phyloP scores from a whole-genome alignment of 23 red algal genomes.

The Gracilariopsis chorda region DNA sequence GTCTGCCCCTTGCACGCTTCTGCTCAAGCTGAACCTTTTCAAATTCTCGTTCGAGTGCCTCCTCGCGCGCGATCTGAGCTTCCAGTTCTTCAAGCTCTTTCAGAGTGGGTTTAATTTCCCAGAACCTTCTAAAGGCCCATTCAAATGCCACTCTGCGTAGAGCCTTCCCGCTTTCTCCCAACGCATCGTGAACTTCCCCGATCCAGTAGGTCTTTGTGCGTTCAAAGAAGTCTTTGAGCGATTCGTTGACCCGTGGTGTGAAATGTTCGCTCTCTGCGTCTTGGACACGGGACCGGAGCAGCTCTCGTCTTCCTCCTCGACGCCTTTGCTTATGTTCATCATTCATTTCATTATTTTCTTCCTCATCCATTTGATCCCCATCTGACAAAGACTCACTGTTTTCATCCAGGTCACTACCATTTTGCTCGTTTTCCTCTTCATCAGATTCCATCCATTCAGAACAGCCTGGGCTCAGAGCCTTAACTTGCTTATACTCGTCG shows the following conservation, averaged over 20 bases:
- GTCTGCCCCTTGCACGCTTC: slow-evolving; percentile 25
- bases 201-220: slow-evolving; percentile 70
- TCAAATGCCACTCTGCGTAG: slow-evolving; percentile 69
- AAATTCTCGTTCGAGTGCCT: slow-evolving; percentile 44
- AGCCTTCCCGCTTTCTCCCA: slow-evolving; percentile 66
- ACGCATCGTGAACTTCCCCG: slow-evolving; percentile 69
- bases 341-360: slow-evolving; percentile 40
- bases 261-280: slow-evolving; percentile 32
- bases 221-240: slow-evolving; percentile 77
- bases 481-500: slow-evolving; percentile 54
- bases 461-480: slow-evolving; percentile 43
- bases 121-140: slow-evolving; percentile 71
- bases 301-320: slow-evolving; percentile 2
- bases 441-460: slow-evolving; percentile 77
- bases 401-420: not conserved
- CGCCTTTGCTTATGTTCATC: slow-evolving; percentile 34
- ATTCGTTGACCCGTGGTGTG: slow-evolving; percentile 54
- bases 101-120: slow-evolving; percentile 73
- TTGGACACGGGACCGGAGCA: slow-evolving; percentile 43
- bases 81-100: slow-evolving; percentile 78
- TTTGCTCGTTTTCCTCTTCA: slow-evolving; percentile 39
- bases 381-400: not conserved
- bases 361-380: slow-evolving; percentile 14
- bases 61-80: slow-evolving; percentile 42
- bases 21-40: slow-evolving; percentile 56